Evolutionary conservation across 1,139 yeast species (phyloP).

Genomic region (Candida pseudoviswanathii): DNA sequence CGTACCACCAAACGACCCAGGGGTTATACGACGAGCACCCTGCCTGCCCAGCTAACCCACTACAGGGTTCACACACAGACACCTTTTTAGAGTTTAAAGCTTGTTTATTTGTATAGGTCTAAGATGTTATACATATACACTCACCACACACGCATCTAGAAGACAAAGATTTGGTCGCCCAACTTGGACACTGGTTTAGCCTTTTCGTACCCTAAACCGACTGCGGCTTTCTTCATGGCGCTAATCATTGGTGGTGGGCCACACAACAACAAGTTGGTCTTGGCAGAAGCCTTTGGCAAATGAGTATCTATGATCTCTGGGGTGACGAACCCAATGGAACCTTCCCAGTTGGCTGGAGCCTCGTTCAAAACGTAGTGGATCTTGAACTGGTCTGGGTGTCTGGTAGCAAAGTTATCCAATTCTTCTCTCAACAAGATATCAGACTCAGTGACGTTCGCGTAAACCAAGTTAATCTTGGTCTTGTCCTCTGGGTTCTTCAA

Average conservation of each 20-base stretch:
- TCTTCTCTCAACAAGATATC: constrained; percentile 81
- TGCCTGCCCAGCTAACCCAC: too few relatives aligned
- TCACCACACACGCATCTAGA: too few relatives aligned
- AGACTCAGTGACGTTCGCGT: constrained; percentile 73
- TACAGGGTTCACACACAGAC: too few relatives aligned
- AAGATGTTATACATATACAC: too few relatives aligned
- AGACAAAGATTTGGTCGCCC: constrained; percentile 91
- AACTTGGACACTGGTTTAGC: constrained; percentile 90
- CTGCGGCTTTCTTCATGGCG: constrained; percentile 84
- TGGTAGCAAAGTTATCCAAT: constrained; percentile 64
- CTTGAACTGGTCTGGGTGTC: constrained; percentile 74
- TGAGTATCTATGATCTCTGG: constrained; percentile 63
- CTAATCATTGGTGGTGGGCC: constrained; percentile 89
- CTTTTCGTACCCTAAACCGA: constrained; percentile 75
- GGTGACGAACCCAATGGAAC: constrained; percentile 66
- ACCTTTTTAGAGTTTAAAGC: too few relatives aligned
- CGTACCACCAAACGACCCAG: background rate
- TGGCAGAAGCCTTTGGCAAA: constrained; percentile 61
- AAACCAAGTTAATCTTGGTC: constrained; percentile 78
- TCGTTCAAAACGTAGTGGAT: constrained; percentile 81
- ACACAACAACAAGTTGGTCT: constrained; percentile 79
- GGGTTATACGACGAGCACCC: too few relatives aligned
- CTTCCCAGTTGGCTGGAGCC: constrained; percentile 52
- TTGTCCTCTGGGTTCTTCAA: constrained; percentile 77
- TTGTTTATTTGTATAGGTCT: too few relatives aligned